These are phyloP conservation scores for Rachicladosporium sp. DNA, from an alignment of 2,329 filamentous ascomycete genomes.

Conservation along the genomic window DNA sequence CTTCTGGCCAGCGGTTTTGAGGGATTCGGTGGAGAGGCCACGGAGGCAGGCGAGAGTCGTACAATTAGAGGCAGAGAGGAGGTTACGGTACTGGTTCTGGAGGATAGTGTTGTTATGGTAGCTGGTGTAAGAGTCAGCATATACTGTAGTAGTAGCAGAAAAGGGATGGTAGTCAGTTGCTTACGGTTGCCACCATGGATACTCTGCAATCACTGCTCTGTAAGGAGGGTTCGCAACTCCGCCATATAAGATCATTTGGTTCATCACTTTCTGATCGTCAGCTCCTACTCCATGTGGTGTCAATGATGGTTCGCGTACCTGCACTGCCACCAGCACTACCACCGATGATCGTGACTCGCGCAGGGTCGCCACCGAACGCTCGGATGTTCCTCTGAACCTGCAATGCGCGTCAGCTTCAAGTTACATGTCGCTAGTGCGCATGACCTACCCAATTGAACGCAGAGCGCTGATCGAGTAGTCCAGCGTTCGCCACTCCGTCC, in stretches of 20 bases:
- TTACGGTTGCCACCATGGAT: constrained; percentile 25
- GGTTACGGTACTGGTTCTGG: constrained; percentile 9
- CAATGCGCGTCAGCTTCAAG: too few species aligned
- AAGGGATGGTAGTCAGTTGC: constrained; percentile 9
- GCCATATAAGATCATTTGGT: constrained; percentile 27
- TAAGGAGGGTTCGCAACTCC: constrained; percentile 28
- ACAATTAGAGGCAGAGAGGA: constrained; percentile 20
- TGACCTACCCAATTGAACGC: constrained; percentile 15
- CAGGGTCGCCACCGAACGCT: constrained; percentile 20
- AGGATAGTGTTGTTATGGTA: constrained; percentile 10
- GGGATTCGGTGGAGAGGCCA: constrained; percentile 4
- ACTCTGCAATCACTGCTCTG: constrained; percentile 29
- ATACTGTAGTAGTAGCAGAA: too few species aligned
- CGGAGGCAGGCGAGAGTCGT: constrained; percentile 20
- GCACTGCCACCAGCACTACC: constrained; percentile 18
- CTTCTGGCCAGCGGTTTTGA: constrained; percentile 13
- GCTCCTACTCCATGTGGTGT: background rate
- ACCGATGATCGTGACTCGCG: constrained; percentile 14
- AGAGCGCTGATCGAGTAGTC: constrained; percentile 17
- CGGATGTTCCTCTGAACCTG: constrained; percentile 14
- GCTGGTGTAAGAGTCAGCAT: background rate
- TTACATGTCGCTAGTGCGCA: too few species aligned
- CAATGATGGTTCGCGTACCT: constrained; percentile 1
- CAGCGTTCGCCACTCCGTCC: constrained; percentile 16
- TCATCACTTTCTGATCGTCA: constrained; percentile 8